A percentile compares a stretch with the other conserved stretches of the same genome.
These are phyloP conservation scores for Camellia japonica DNA, from an alignment of 148 eudicot genomes.

Conservation along the genomic window DNA sequence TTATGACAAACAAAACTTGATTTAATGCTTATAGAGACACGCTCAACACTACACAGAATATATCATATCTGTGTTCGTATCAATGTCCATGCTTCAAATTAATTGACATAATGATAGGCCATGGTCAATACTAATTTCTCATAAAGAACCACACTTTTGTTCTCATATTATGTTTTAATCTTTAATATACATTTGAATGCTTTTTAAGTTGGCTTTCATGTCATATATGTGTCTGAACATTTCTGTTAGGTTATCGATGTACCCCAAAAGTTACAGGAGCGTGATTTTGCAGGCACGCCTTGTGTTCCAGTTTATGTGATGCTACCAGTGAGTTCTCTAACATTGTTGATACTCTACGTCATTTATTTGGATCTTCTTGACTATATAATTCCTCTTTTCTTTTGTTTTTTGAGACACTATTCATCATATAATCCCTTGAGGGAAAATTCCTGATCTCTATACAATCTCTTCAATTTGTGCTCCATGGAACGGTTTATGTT, in stretches of 20 bases:
- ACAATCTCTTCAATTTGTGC: background rate
- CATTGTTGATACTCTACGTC: background rate
- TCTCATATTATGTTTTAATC: background rate
- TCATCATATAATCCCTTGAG: background rate
- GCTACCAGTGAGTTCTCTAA: conserved; percentile 68
- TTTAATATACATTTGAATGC: background rate
- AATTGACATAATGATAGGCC: background rate
- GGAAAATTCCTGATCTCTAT: background rate
- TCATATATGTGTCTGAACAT: background rate
- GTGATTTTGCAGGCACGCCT: conserved; percentile 80
- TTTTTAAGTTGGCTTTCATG: background rate
- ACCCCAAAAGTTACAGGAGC: conserved; percentile 57
- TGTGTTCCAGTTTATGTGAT: conserved; percentile 82
- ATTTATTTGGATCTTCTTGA: background rate
- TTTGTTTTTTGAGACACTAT: background rate
- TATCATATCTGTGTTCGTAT: background rate
- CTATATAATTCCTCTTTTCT: background rate
- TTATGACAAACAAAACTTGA: background rate
- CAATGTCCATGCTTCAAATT: background rate
- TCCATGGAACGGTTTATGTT: background rate
- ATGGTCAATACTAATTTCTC: background rate
- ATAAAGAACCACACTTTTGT: background rate
- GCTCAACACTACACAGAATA: background rate
- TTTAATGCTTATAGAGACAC: background rate
- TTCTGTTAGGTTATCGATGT: conserved; percentile 50